These are phyloP conservation scores for Jaapia argillacea DNA, from an alignment of 768 basidiomycete species.

Conservation along the genomic window DNA sequence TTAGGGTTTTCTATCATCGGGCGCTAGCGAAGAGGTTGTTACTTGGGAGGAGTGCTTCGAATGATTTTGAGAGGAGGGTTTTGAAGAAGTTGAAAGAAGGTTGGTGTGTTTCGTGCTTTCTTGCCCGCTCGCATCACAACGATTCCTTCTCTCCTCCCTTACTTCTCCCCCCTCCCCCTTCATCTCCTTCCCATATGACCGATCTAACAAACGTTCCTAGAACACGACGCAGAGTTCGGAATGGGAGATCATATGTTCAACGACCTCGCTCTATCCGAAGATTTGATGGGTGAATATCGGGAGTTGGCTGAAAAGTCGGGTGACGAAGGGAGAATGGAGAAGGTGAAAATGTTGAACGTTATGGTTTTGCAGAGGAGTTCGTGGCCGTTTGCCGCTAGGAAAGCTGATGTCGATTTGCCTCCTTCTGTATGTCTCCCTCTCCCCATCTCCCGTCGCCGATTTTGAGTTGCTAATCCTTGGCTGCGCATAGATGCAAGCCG, in stretches of 20 bases:
- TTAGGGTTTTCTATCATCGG: constrained; percentile 86
- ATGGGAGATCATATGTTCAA: constrained; percentile 96
- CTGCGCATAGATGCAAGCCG: constrained; percentile 56
- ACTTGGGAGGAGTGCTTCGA: constrained; percentile 74
- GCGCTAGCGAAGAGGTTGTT: constrained; percentile 81
- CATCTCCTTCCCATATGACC: too few relatives aligned
- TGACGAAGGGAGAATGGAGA: constrained; percentile 15
- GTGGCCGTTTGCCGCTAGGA: constrained; percentile 70
- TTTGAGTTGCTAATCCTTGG: constrained; percentile 4
- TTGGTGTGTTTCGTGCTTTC: constrained; percentile 25
- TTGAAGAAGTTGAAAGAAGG: constrained; percentile 78
- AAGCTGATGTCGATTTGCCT: constrained; percentile 42
- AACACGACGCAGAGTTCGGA: constrained; percentile 92
- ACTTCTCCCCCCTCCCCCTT: too few relatives aligned
- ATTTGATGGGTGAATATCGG: constrained; percentile 61
- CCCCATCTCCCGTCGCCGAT: background rate
- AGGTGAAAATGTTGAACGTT: constrained; percentile 46
- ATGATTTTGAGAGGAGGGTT: constrained; percentile 80
- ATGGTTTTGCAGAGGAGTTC: constrained; percentile 83
- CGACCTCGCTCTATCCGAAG: constrained; percentile 70
- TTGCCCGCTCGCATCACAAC: background rate
- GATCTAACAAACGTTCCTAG: too few relatives aligned
- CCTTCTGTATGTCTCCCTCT: constrained; percentile 28
- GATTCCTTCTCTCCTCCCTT: background rate
- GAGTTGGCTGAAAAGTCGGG: constrained; percentile 20